Evolutionary conservation across 495 filamentous ascomycete species (phyloP), one percentile per base, ranked within the genome.

Genomic region (Annulohypoxylon moriforme): DNA sequence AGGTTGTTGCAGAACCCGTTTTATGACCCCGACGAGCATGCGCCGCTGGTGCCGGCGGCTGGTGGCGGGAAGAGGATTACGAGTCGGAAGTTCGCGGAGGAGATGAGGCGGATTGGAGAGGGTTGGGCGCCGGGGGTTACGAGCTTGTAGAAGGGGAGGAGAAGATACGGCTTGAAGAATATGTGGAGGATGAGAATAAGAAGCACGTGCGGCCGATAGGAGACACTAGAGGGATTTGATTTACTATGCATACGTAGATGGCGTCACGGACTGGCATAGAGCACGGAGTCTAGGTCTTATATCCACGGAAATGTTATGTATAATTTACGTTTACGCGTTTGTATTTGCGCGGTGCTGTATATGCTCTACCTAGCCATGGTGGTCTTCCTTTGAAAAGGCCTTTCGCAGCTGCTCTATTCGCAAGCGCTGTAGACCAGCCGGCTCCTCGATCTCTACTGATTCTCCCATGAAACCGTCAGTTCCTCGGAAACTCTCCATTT

Each of bases 1-100:
- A 83, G 87, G 65, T 83, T 99, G 57, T 81, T 98, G 49, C 93
- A 97, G 79, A 98, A 99, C 75, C 96, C 96, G 0, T 99, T 99
- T 79, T 98, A 94, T 77, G 89, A 90, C 40, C 95, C 94, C 31
- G 95, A 97, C 77, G 92, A 94, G 69, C 90, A 94, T 73, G 85
- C 85, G 42, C 70, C 70, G 64, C 53, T 72, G 13, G 22, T 67
- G 52, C 53, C 44, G 59, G 89, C 90, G 18, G 73, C 75, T 4
- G 81, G 79, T 3, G 81, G 75, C 4, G 44, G 89, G 27, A 88
- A 89, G 79, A 84, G 79, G 71, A 97, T 99, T 63, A 93, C 87
- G 34, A 96, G 93, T 77, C 85, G 84, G 67, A 90, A 84, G 79
- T 99, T 98, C 81, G 87, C 88, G 46, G 86, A 88, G 16, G 94